Conservation (phyloP, 148 eudicot species). For the Hydrangea macrophylla region DNA sequence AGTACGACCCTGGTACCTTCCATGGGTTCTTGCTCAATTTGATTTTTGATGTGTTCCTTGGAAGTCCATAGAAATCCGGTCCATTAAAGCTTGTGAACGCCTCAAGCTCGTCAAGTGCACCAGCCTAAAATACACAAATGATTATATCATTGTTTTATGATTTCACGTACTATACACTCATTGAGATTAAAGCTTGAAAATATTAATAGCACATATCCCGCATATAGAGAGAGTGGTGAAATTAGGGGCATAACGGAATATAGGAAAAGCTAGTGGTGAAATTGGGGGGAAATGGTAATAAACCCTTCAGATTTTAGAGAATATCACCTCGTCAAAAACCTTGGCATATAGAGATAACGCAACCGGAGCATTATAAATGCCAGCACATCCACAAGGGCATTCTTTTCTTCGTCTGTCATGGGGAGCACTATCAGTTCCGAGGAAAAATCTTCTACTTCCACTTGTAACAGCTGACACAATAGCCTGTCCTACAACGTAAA, state of each 20-base stretch:
- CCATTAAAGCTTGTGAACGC: slow-evolving; percentile 97
- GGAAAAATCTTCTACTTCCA: slow-evolving; percentile 81
- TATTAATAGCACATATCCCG: not conserved
- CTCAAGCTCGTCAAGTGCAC: slow-evolving; percentile 92
- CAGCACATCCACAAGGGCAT: slow-evolving; percentile 89
- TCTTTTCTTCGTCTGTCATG: slow-evolving; percentile 77
- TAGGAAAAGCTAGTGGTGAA: not conserved
- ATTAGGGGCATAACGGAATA: not conserved
- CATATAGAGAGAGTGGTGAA: not conserved
- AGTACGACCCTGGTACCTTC: slow-evolving; percentile 71
- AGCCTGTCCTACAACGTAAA: slow-evolving; percentile 53
- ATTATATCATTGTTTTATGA: not conserved
- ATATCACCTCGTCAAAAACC: slow-evolving; percentile 81
- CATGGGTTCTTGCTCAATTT: slow-evolving; percentile 61
- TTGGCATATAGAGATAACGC: slow-evolving; percentile 85
- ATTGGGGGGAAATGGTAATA: not conserved
- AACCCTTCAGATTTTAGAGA: not conserved
- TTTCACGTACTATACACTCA: not conserved
- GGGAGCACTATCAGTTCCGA: slow-evolving; percentile 97
- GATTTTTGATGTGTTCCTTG: slow-evolving; percentile 70
- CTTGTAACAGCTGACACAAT: slow-evolving; percentile 81
- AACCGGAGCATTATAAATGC: slow-evolving; percentile 81
- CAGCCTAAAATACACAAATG: slow-evolving; percentile 43
- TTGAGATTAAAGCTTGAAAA: not conserved
- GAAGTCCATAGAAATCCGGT: slow-evolving; percentile 93